Conservation (phyloP, 345 rosid species). For the Acer negundo region DNA sequence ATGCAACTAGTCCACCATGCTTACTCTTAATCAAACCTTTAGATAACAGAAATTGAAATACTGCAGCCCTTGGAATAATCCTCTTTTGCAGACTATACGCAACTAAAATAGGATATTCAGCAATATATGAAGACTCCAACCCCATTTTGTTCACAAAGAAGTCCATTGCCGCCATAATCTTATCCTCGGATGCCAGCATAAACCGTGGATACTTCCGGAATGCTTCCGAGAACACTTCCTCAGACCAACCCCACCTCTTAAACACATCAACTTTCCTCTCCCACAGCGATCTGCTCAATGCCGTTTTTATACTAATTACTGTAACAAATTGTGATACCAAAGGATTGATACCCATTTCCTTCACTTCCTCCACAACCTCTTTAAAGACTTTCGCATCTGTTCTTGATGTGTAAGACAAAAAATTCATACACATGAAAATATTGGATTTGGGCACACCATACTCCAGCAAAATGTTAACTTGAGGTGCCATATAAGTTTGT, state of each 20-base stretch:
- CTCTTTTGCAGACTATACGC: constrained; percentile 10
- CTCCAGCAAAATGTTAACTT: constrained; percentile 1
- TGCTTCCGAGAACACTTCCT: constrained; percentile 23
- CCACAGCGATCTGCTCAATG: constrained; percentile 23
- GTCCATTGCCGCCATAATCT: constrained; percentile 15
- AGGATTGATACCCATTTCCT: constrained; percentile 32
- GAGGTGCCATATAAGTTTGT: no score
- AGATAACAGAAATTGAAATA: constrained; percentile 18
- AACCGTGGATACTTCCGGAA: constrained; percentile 7
- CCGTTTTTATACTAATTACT: constrained; percentile 5
- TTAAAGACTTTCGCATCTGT: not conserved
- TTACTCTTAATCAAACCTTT: constrained; percentile 24
- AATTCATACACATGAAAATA: not conserved
- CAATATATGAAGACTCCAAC: not conserved
- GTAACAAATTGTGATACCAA: constrained; percentile 4
- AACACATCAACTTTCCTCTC: constrained; percentile 20
- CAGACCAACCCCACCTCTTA: constrained; percentile 37
- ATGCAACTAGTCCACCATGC: not conserved
- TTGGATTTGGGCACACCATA: constrained; percentile 23
- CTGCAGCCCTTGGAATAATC: constrained; percentile 6
- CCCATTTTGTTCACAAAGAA: constrained; percentile 30
- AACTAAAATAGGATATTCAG: not conserved
- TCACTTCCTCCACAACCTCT: constrained; percentile 25
- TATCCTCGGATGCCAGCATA: not conserved
- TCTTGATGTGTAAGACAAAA: not conserved